Percentiles rank a stretch among this genome's conserved stretches.
Evolutionary conservation across 768 basidiomycete species (phyloP).

Genomic region (Dentipellis fragilis): DNA sequence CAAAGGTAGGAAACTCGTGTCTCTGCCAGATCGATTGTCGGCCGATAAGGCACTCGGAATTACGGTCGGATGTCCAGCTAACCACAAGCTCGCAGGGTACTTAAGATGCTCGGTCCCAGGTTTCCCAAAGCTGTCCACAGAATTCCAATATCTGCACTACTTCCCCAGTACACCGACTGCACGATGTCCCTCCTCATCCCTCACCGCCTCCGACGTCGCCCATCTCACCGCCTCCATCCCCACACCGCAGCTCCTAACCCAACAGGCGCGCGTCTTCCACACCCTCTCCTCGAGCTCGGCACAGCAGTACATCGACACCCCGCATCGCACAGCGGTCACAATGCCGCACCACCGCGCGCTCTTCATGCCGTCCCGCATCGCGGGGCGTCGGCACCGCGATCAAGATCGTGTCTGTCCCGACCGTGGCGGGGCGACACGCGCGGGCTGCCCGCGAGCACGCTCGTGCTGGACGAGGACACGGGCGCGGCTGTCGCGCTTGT

Average conservation of each 20-base stretch:
- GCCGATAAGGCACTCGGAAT: too few species aligned
- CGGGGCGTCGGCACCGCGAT: conserved; percentile 45
- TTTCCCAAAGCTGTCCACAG: too few species aligned
- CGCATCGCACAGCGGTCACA: conserved; percentile 50
- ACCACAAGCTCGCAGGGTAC: too few species aligned
- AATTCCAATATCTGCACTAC: background rate
- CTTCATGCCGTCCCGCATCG: conserved; percentile 76
- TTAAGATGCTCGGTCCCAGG: too few species aligned
- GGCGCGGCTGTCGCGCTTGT: conserved; percentile 67
- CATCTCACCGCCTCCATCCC: conserved; percentile 33
- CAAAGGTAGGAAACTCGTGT: too few species aligned
- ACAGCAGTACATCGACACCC: conserved; percentile 26
- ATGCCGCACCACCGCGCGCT: conserved; percentile 50
- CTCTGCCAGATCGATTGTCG: too few species aligned
- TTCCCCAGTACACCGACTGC: too few species aligned
- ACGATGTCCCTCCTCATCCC: conserved; percentile 44
- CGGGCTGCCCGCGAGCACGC: conserved; percentile 70
- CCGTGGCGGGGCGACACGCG: conserved; percentile 22
- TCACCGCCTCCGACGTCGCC: conserved; percentile 52
- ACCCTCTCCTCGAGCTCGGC: background rate
- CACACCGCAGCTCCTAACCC: conserved; percentile 28
- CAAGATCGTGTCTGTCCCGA: conserved; percentile 78
- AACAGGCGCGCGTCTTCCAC: conserved; percentile 14
- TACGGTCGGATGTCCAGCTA: too few species aligned
- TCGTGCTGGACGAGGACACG: conserved; percentile 62